Evolutionary conservation across 805 yeast species (phyloP), one percentile per base, ranked within the genome.

Genomic region (Cyberlindnera petersonii): DNA sequence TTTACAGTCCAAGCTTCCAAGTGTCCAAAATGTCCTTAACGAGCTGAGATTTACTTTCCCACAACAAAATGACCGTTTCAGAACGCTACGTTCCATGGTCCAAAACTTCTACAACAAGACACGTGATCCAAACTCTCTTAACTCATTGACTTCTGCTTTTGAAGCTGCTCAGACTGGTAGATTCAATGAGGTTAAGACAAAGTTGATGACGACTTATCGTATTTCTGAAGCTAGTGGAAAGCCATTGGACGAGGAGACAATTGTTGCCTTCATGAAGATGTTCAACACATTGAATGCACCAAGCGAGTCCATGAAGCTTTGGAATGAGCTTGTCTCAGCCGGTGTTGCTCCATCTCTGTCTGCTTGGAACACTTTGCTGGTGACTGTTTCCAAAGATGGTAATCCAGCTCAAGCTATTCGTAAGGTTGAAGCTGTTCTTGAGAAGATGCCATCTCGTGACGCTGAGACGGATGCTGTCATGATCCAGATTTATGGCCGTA

Each of bases 321-420:
- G 85, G 75, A 74, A 72, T 43, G 64, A 60, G 30, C 55, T 82
- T 61, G 47, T 71, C 20, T 44, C 56, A 9, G 49, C 55, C 6
- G 71, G 69, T 16, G 52, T 66, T 14, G 44, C 44, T 2, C 77
- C 77, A n/a, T 57, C 70, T 5, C 48, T 68, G n/a, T 48, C 58
- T 1, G 57, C 77, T 2, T 84, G 87, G 87, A 78, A 79, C 37
- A 67, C 73, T 36, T 65, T 82, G 21, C 59, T 84, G 35, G 63
- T 70, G 36, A 66, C 82, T 1, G 68, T 71, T 4, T 55, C 69
- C 44, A 26, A 55, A 49, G 31, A 37, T 35, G 47, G 61, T 26
- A 11, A 53, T 50, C 4, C 48, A 50, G 6, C 42, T 49, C 24
- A 60, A 49, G 40, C 54, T 59, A 23, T 60, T 48, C 65, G 55